phyloP scores from a whole-genome alignment of 495 filamentous ascomycete species.

The Evansstolkia leycettana region DNA sequence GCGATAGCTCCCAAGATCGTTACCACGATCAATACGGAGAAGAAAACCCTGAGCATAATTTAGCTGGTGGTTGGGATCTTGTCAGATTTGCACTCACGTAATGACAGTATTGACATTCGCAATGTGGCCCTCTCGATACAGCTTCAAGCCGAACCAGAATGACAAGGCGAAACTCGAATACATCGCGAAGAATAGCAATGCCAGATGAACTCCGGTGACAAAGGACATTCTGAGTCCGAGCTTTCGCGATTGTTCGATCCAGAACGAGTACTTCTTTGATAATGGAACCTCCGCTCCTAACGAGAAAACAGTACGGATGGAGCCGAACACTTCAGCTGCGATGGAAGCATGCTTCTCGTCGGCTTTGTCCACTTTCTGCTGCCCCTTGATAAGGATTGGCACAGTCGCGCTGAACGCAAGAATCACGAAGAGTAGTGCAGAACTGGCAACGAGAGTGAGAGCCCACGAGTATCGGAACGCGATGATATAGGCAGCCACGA shows the following conservation, averaged over 20 bases:
- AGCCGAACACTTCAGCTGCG: constrained; percentile 36
- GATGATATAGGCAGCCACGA: constrained; percentile 38
- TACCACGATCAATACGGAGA: constrained; percentile 25
- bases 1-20: constrained; percentile 15
- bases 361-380: constrained; percentile 14
- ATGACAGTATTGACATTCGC: constrained; percentile 35
- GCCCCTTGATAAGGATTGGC: constrained; percentile 31
- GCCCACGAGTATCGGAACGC: constrained; percentile 38
- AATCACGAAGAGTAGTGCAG: constrained; percentile 29
- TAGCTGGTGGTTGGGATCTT: constrained; percentile 25
- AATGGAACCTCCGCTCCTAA: constrained; percentile 33
- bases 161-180: constrained; percentile 39
- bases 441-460: constrained; percentile 32
- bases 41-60: constrained; percentile 34
- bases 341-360: constrained; percentile 24
- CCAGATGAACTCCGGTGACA: constrained; percentile 11
- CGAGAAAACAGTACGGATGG: constrained; percentile 40
- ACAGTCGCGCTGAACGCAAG: constrained; percentile 9
- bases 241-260: constrained; percentile 44
- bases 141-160: constrained; percentile 38
- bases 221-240: constrained; percentile 29
- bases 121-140: constrained; percentile 22
- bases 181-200: constrained; percentile 17
- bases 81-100: constrained; percentile 12
- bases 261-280: constrained; percentile 25